Evolutionary conservation across 192 early-diverging fungal genomes (phyloP).

Genomic region (Lunasporangiospora selenospora): DNA sequence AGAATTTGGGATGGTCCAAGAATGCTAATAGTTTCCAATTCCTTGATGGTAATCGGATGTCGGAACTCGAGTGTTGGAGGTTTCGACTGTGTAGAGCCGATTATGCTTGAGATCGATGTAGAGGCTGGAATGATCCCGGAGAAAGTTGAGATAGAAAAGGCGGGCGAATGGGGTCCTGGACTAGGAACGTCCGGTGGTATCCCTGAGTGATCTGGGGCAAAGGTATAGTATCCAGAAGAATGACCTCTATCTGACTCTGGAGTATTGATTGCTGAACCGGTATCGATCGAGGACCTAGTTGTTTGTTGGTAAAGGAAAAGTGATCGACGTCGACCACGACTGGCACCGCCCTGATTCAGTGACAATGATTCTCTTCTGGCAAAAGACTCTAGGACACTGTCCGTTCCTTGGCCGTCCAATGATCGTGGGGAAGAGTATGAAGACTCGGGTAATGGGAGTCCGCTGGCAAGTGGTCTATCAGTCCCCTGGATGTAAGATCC

Average conservation of each 20-base stretch:
- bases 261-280: neutral
- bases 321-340: too few relatives aligned
- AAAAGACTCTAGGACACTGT: too few relatives aligned
- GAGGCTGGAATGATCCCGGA: conserved; percentile 34
- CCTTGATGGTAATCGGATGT: conserved; percentile 30
- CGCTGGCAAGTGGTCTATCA: conserved; percentile 25
- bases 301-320: conserved; percentile 12
- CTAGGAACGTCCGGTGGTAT: conserved; percentile 3
- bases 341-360: too few relatives aligned
- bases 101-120: conserved; percentile 26
- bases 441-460: neutral
- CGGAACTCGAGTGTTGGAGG: conserved; percentile 29
- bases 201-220: conserved; percentile 27
- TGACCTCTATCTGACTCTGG: neutral
- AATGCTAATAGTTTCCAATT: conserved; percentile 37
- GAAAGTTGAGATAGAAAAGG: conserved; percentile 37
- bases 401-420: neutral
- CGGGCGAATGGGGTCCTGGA: conserved; percentile 19
- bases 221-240: conserved; percentile 15
- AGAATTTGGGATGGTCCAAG: conserved; percentile 16
- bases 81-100: conserved; percentile 16
- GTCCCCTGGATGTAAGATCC: conserved; percentile 24
- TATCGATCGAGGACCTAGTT: too few relatives aligned
- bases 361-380: too few relatives aligned
- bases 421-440: neutral